Evolutionary conservation across 192 early-diverging fungal species (phyloP), one percentile per base, ranked within the genome.

Genomic region (Gamsiella multidivaricata): DNA sequence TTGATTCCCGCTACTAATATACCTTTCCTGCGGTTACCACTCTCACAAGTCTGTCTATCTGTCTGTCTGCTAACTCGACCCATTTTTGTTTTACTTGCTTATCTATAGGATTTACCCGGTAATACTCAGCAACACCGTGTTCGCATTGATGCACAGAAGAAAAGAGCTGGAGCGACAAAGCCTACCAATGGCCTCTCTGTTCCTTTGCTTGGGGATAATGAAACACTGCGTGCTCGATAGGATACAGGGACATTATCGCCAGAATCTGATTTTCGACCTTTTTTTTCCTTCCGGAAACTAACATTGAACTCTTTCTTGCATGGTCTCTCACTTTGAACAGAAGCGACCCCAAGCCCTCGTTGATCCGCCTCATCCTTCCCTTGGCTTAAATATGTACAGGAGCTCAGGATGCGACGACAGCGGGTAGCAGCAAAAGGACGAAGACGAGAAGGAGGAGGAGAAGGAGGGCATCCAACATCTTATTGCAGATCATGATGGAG

Each of bases 321-420:
- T 54, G n/a, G n/a, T 15, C 20, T 20, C 20, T 36, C 28, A 6
- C 29, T 42, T 49, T 36, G 18, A 34, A 52, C 52, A 78, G 74
- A 51, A 78, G 74, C 61, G 74, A 78, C 12, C 74, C 74, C 65
- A 78, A 78, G 74, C 74, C 74, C 32, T 78, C 74, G 22, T 78
- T 78, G 74, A 69, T 78, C 66, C 74, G 74, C 54, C 66, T 78
- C 23, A 78, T 78, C 65, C 74, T 78, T 61, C 74, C 74, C 55
- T 69, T 78, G 65, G 74, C 74, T 43, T 78, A 78, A 69, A 45
- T 26, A 5, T 5, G 45, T 18, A 9, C 34, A 33, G 36, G 14
- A 39, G 31, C 33, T 32, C 20, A 3, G 11, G 3, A n/a, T 12
- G 18, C 20, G 10, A n/a, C 31, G n/a, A 37, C 17, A 3, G 18